phyloP scores from a whole-genome alignment of 306 rosid species.

The Alnus rubra region DNA sequence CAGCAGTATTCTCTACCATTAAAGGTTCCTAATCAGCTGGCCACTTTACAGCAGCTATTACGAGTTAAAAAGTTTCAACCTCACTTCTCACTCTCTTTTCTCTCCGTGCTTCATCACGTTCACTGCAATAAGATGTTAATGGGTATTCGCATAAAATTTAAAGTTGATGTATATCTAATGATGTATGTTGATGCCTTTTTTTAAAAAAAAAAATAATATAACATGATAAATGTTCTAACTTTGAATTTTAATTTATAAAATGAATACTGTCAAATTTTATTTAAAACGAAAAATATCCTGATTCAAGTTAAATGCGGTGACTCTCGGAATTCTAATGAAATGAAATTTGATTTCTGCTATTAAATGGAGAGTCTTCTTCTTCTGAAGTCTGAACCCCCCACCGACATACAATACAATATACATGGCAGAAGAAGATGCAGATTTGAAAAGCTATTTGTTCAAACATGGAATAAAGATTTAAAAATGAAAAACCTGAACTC shows the following conservation, averaged over 20 bases:
- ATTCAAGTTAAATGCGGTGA: neutral
- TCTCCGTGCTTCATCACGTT: neutral
- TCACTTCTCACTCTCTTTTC: neutral
- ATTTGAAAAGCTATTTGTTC: neutral
- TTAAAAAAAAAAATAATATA: too few species aligned
- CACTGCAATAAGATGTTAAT: too few species aligned
- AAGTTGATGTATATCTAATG: neutral
- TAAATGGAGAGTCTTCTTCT: neutral
- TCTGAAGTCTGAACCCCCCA: neutral
- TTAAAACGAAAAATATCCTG: too few species aligned
- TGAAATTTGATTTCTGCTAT: neutral
- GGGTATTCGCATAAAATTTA: too few species aligned
- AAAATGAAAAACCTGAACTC: too few species aligned
- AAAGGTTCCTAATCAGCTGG: neutral
- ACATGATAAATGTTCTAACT: too few species aligned
- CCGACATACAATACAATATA: neutral
- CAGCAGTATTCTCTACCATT: conserved; percentile 14
- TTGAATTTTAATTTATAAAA: too few species aligned
- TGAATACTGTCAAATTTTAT: too few species aligned
- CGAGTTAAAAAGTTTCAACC: conserved; percentile 2
- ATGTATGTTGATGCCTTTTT: too few species aligned
- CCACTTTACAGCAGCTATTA: conserved; percentile 16
- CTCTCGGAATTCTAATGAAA: neutral
- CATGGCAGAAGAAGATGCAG: neutral
- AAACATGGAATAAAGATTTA: neutral